Evolutionary conservation across 2,329 filamentous ascomycete genomes (phyloP).

Genomic region (Monosporascus cannonballus): DNA sequence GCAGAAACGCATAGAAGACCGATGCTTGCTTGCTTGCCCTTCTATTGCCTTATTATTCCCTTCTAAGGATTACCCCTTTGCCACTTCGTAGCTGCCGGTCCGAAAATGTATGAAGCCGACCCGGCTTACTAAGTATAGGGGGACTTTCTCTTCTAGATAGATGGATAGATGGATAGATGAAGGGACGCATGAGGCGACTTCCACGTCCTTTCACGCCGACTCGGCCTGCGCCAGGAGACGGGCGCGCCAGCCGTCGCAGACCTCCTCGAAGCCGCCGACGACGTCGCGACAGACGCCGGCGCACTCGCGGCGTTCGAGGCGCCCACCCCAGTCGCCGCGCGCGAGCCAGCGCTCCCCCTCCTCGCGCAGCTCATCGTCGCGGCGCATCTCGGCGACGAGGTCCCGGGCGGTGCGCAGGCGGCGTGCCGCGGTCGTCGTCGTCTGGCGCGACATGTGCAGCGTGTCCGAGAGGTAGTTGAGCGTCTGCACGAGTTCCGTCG

Average conservation of each 20-base stretch:
- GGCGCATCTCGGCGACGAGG: constrained; percentile 76
- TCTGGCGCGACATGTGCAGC: constrained; percentile 88
- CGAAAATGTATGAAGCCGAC: no score
- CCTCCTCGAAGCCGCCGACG: constrained; percentile 84
- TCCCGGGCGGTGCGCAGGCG: constrained; percentile 77
- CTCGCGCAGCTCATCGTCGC: constrained; percentile 76
- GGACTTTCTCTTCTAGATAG: background rate
- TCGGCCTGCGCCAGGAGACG: constrained; percentile 63
- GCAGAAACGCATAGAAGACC: no score
- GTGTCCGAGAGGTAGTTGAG: constrained; percentile 85
- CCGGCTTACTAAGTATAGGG: no score
- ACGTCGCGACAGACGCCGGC: constrained; percentile 81
- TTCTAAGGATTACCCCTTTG: no score
- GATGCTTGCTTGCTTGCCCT: no score
- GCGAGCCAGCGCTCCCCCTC: constrained; percentile 78
- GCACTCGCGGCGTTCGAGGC: constrained; percentile 71
- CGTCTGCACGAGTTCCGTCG: constrained; percentile 68
- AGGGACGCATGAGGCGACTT: background rate
- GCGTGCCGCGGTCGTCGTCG: constrained; percentile 73
- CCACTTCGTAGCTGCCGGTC: no score
- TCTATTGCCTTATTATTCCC: no score
- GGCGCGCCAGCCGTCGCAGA: constrained; percentile 79
- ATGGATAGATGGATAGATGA: background rate
- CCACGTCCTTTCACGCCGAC: constrained; percentile 20
- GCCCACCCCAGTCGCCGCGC: constrained; percentile 75